Evolutionary conservation across 1,139 yeast species (phyloP), one percentile per base, ranked within the genome.

Genomic region (Zygotorulaspora mrakii): DNA sequence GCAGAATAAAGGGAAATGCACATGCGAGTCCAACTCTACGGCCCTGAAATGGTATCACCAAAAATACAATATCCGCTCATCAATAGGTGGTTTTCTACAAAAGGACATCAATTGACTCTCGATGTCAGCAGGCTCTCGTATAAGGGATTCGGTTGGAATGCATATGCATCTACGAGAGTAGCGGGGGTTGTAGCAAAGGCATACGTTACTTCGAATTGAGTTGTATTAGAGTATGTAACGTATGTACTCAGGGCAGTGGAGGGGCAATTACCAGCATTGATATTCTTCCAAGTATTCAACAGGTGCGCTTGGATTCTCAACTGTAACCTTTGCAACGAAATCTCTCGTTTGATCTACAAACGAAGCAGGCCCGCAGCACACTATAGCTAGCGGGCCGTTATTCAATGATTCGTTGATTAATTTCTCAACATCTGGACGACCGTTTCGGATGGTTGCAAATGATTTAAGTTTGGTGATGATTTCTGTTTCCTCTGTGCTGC

Each of bases 271-370:
- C 60, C 60, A 55, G 28, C 52, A 41, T 43, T 54, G 60, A 30
- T 48, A 53, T 32, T 55, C 60, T 37, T 55, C 60, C 36, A 45
- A 51, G 36, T 55, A 55, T 26, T 45, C 49, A 9, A 54, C 49
- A 14, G 39, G 35, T 11, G 47, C 40, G 9, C 37, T 25, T 10
- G 51, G 41, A 17, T 52, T 29, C 9, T 37, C 30, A 6, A 38
- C 13, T 12, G 50, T 39, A 5, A 59, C 48, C 10, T 55, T 43
- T 11, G 66, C 67, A n/a, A 68, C 66, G 12, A 55, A 42, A 32
- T 55, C 54, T 54, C 76, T 66, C 10, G 73, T 56, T 31, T 68
- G 69, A 59, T 79, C 86, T 17, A 73, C 77, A 70, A 75, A 67
- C 3, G 60, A 55, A 12, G 75, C 75, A 37, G 74, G 78, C 1